phyloP scores from a whole-genome alignment of 106 monocot species.

The Ottelia alismoides region DNA sequence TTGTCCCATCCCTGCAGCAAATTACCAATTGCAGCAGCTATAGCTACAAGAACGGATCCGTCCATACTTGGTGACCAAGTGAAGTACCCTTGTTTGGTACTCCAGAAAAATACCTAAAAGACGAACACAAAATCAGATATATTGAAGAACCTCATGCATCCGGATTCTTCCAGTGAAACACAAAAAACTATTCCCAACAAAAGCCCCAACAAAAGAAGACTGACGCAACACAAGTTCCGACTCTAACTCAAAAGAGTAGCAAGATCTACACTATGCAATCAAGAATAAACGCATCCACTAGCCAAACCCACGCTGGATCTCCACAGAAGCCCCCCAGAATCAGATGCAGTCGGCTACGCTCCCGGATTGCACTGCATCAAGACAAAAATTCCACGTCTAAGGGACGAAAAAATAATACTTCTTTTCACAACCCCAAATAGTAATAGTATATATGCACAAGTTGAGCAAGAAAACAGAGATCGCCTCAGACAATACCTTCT shows the following conservation, averaged over 20 bases:
- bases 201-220: not conserved
- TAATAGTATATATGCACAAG: not conserved
- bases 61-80: constrained; percentile 9
- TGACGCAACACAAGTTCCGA: not conserved
- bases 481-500: not conserved
- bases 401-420: not conserved
- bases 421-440: not conserved
- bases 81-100: not conserved
- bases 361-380: constrained; percentile 1
- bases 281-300: too few species aligned
- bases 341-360: not conserved
- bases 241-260: not conserved
- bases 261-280: too few species aligned
- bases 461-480: constrained; percentile 4
- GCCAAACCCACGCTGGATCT: too few species aligned
- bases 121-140: not conserved
- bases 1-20: constrained; percentile 31
- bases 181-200: not conserved
- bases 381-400: too few species aligned
- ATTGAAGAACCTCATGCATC: not conserved
- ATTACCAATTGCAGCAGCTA: constrained; percentile 27
- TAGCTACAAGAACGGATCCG: constrained; percentile 15
- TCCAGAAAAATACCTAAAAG: not conserved
- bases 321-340: too few species aligned
- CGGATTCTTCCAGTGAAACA: not conserved